Evolutionary conservation across 1,139 yeast species (phyloP).

Genomic region (Williopsis jadinii): DNA sequence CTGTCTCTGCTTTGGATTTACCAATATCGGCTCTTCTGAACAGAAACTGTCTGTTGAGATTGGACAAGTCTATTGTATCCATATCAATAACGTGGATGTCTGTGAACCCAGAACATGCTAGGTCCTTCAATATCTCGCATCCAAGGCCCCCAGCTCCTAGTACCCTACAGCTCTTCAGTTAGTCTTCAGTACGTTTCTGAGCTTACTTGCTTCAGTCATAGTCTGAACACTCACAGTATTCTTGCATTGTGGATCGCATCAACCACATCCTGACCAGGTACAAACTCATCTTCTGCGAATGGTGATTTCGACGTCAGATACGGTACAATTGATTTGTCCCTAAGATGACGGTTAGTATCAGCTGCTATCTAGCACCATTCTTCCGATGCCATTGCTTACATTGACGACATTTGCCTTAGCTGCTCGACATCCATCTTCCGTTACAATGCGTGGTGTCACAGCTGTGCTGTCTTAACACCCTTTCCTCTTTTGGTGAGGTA

Average conservation of each 20-base stretch:
- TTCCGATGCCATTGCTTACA: too few relatives aligned
- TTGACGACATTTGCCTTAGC: too few relatives aligned
- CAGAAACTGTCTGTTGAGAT: constrained; percentile 83
- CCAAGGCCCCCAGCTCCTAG: constrained; percentile 97
- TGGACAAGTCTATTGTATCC: constrained; percentile 91
- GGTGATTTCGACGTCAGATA: constrained; percentile 29
- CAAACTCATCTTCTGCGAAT: constrained; percentile 29
- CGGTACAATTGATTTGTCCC: constrained; percentile 19
- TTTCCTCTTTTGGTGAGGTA: too few relatives aligned
- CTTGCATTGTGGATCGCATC: constrained; percentile 25
- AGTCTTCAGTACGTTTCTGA: not conserved
- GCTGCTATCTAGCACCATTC: not conserved
- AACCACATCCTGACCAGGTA: constrained; percentile 26
- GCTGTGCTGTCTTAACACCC: too few relatives aligned
- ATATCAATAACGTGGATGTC: constrained; percentile 82
- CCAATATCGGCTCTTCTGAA: constrained; percentile 75
- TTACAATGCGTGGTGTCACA: too few relatives aligned
- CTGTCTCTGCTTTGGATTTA: constrained; percentile 70
- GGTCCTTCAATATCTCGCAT: constrained; percentile 82
- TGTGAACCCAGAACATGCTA: constrained; percentile 71
- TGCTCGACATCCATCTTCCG: too few relatives aligned
- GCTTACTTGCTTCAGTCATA: not conserved
- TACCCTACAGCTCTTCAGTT: constrained; percentile 27
- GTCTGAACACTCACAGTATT: constrained; percentile 24
- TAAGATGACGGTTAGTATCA: constrained; percentile 1